Base-by-base conservation (phyloP, 306 rosid genomes). In the Calophaca sinica region DNA sequence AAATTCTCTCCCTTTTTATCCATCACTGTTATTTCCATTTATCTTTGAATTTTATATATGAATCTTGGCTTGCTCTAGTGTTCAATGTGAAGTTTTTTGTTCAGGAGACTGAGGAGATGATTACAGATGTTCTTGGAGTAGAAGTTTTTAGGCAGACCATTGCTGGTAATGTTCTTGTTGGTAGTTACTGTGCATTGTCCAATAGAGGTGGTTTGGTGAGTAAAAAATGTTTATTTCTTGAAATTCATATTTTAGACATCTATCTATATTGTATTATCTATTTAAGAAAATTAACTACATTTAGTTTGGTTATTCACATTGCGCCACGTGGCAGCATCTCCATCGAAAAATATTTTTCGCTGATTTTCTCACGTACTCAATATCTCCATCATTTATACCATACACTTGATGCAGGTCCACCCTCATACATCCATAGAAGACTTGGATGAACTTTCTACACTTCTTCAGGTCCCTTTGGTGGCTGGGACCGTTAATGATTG, bases 101-200 rank as follows among this genome's bases (percentile, higher is more conserved):
- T 51, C 82, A 94, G 98, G 98, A 91, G 51, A 94, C 97, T 29
- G 98, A 94, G 81, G 96, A 94, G 73, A 80, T 94, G 84, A 92
- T 94, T 28, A 86, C 98, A 1, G 98, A 94, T 81, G 96, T 91
- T 68, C 96, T 94, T 14, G 97, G 97, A 69, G 97, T 94, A 15
- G 98, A 94, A 81, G 98, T 94, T 70, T 94, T 94, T 82, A 85
- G 97, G 84, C 97, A 94, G 82, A 91, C 97, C 7, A 84, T 94
- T 64, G 98, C 98, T 1, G 97, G 96, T 8, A 94, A 94, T 42
- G 86, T 88, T 54, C 96, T 94, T 39, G 98, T 94, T 9, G 98
- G 98, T 12, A 94, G 98, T 75, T 90, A 69, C 81, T 94, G 98
- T 51, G 77, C 90, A 80, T 84, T 94, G 80, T 87, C 98, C 48